Conservation (phyloP, 352 stramenopile species). For the Globisporangium parvum region DNA sequence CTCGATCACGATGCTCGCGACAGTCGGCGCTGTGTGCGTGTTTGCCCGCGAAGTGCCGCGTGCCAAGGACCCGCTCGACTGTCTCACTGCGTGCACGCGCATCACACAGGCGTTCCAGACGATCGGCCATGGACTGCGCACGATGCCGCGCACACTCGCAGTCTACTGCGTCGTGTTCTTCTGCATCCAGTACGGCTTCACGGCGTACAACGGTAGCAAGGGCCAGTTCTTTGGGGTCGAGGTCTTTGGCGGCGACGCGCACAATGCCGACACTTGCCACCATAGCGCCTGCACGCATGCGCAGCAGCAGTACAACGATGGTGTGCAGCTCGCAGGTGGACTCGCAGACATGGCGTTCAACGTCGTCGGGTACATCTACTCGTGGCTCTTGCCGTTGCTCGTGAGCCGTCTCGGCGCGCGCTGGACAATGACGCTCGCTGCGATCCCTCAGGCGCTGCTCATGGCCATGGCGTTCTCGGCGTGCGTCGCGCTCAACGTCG, state of each 20-base stretch:
- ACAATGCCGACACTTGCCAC: conserved; percentile 33
- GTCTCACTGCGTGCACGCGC: conserved; percentile 16
- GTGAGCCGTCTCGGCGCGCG: conserved; percentile 30
- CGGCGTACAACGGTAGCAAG: conserved; percentile 55
- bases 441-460: conserved; percentile 34
- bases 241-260: conserved; percentile 31
- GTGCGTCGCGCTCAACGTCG: conserved; percentile 23
- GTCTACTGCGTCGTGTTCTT: conserved; percentile 50
- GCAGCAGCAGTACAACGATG: conserved; percentile 35
- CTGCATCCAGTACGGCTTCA: conserved; percentile 42
- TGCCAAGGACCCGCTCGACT: conserved; percentile 12
- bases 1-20: conserved; percentile 54
- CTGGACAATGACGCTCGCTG: conserved; percentile 23
- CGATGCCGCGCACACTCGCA: conserved; percentile 27
- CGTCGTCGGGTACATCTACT: conserved; percentile 34
- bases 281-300: conserved; percentile 21
- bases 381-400: conserved; percentile 33
- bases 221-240: conserved; percentile 56
- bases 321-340: conserved; percentile 35
- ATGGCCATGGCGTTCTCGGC: conserved; percentile 39
- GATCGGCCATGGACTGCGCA: conserved; percentile 39
- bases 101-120: conserved; percentile 33
- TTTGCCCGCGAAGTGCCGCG: conserved; percentile 43
- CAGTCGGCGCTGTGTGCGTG: conserved; percentile 40
- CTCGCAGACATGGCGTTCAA: conserved; percentile 37